Evolutionary conservation across 306 rosid species (phyloP).

Genomic region (Trifolium repens): DNA sequence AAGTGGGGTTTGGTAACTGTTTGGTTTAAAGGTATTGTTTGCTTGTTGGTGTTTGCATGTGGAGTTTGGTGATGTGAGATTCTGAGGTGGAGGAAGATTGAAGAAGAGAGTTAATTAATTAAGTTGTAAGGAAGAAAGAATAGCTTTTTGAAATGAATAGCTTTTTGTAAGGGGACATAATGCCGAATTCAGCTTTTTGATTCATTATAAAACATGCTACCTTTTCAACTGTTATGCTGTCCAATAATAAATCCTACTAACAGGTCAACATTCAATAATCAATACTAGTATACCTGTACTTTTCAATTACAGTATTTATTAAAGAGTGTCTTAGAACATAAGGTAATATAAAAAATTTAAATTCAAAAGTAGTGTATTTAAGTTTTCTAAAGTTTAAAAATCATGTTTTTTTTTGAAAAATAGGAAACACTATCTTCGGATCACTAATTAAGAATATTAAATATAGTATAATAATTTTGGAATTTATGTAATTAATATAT

Average conservation of each 20-base stretch:
- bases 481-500: too few species aligned
- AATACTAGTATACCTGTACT: slow-evolving; percentile 2
- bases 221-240: slow-evolving; percentile 49
- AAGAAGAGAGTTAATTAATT: neutral
- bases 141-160: slow-evolving; percentile 32
- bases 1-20: slow-evolving; percentile 17
- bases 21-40: slow-evolving; percentile 22
- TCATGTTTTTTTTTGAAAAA: too few species aligned
- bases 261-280: neutral
- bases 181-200: slow-evolving; percentile 30
- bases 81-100: neutral
- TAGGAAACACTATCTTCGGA: too few species aligned
- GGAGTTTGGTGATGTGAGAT: slow-evolving; percentile 10
- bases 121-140: slow-evolving; percentile 6
- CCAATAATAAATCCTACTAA: slow-evolving; percentile 32
- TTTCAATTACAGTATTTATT: neutral
- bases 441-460: too few species aligned
- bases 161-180: neutral
- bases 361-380: too few species aligned
- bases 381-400: too few species aligned
- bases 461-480: too few species aligned
- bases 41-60: slow-evolving; percentile 30
- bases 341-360: too few species aligned
- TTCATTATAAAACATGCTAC: slow-evolving; percentile 40
- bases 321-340: too few species aligned